These are phyloP conservation scores for Nitzschia inconspicua DNA, from an alignment of 108 stramenopile genomes.

Conservation along the genomic window DNA sequence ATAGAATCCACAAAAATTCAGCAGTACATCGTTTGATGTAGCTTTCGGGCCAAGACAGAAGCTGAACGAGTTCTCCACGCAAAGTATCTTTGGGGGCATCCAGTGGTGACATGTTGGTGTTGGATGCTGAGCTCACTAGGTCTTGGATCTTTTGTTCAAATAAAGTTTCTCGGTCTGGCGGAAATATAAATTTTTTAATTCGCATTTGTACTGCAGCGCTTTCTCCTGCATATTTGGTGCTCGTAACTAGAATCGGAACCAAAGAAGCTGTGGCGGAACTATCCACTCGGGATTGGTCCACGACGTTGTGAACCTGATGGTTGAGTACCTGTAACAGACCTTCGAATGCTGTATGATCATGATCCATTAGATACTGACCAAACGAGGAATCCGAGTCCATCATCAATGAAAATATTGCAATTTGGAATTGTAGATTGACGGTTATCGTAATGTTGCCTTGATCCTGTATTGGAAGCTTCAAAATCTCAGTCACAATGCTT, in stretches of 20 bases:
- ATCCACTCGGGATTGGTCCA: constrained; percentile 47
- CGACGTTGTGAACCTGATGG: constrained; percentile 46
- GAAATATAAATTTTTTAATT: constrained; percentile 61
- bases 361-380: constrained; percentile 21
- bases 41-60: constrained; percentile 75
- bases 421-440: constrained; percentile 45
- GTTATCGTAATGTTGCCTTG: constrained; percentile 20
- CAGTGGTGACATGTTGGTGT: constrained; percentile 71
- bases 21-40: constrained; percentile 70
- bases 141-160: constrained; percentile 14
- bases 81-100: constrained; percentile 78
- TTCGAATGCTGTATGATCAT: constrained; percentile 1
- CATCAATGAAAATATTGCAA: constrained; percentile 54
- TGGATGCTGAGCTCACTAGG: not conserved
- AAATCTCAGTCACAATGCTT: constrained; percentile 10
- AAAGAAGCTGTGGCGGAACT: constrained; percentile 45
- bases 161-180: constrained; percentile 30
- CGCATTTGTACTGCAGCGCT: constrained; percentile 28
- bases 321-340: constrained; percentile 28
- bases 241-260: constrained; percentile 63
- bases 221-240: constrained; percentile 42
- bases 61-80: constrained; percentile 60
- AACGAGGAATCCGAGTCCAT: constrained; percentile 53
- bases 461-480: constrained; percentile 18
- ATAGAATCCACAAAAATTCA: constrained; percentile 81